These are phyloP conservation scores for Boletus tomentosulus DNA, from an alignment of 768 basidiomycete genomes.

Conservation along the genomic window DNA sequence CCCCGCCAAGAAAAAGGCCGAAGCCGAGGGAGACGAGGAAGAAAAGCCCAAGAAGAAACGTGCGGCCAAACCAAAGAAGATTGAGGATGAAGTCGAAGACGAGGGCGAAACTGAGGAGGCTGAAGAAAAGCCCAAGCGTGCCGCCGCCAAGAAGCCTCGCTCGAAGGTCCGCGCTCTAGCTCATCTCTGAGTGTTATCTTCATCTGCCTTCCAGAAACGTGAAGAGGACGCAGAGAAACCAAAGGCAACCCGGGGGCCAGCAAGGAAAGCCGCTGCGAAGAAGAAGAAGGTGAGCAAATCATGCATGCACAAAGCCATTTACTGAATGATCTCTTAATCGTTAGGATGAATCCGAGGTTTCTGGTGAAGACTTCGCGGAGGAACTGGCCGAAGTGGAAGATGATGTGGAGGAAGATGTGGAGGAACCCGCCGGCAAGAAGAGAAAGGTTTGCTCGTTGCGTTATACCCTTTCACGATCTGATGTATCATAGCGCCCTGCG, in stretches of 20 bases:
- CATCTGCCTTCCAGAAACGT: conserved; percentile 24
- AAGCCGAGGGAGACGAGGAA: conserved; percentile 33
- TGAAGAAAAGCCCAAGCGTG: conserved; percentile 30
- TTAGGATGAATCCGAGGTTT: conserved; percentile 36
- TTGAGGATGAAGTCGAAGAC: conserved; percentile 32
- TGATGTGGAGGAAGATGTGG: conserved; percentile 41
- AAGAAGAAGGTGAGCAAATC: conserved; percentile 35
- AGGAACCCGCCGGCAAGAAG: conserved; percentile 49
- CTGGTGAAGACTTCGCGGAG: conserved; percentile 46
- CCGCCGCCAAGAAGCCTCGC: conserved; percentile 33
- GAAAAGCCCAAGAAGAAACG: conserved; percentile 36
- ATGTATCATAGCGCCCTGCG: conserved; percentile 35
- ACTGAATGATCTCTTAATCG: not conserved
- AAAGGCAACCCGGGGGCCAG: conserved; percentile 48
- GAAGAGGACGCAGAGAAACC: conserved; percentile 39
- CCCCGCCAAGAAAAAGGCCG: conserved; percentile 33
- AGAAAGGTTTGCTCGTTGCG: conserved; percentile 51
- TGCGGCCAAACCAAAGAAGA: conserved; percentile 29
- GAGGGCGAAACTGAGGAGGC: conserved; percentile 31
- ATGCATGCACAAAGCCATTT: not conserved
- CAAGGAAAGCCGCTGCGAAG: conserved; percentile 47
- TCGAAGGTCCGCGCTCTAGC: conserved; percentile 30
- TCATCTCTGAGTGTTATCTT: conserved; percentile 8
- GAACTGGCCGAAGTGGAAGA: conserved; percentile 45
- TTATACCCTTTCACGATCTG: not conserved